phyloP scores from a whole-genome alignment of 768 basidiomycete species.

The Tricholomella constricta region DNA sequence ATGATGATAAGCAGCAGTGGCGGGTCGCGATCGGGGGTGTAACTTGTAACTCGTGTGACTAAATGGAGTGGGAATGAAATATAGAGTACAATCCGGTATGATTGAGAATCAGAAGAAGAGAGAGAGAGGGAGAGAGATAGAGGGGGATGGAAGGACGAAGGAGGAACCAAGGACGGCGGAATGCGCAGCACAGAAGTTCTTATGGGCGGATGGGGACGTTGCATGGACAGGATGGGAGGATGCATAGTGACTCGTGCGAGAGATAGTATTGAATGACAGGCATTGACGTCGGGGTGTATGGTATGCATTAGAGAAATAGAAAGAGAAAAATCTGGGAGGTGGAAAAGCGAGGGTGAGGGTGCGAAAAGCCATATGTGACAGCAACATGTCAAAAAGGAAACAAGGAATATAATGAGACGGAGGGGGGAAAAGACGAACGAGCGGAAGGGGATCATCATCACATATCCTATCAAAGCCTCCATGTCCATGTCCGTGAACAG shows the following conservation, averaged over 20 bases:
- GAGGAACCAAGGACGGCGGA: background rate
- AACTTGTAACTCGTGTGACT: too few species aligned
- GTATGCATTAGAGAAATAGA: conserved; percentile 14
- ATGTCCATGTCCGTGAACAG: background rate
- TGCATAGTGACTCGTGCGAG: conserved; percentile 23
- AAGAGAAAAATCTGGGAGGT: background rate
- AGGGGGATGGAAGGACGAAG: background rate
- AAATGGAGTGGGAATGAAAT: background rate
- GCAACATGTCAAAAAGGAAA: conserved; percentile 7
- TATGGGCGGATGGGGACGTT: too few species aligned
- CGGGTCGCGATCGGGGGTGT: too few species aligned
- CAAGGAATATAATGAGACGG: conserved; percentile 1
- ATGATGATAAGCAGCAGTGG: background rate
- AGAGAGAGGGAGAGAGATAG: conserved; percentile 3
- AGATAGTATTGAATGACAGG: conserved; percentile 6
- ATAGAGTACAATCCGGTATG: conserved; percentile 23
- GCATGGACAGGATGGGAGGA: conserved; percentile 3
- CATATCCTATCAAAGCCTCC: background rate
- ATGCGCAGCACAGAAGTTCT: too few species aligned
- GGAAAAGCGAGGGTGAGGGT: background rate
- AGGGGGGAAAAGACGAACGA: conserved; percentile 3
- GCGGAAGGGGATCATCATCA: conserved; percentile 11
- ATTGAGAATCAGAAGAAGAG: too few species aligned
- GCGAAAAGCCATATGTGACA: conserved; percentile 4
- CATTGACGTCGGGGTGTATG: too few species aligned